Conservation (phyloP, 805 yeast species). For the Cyberlindnera maclurae region DNA sequence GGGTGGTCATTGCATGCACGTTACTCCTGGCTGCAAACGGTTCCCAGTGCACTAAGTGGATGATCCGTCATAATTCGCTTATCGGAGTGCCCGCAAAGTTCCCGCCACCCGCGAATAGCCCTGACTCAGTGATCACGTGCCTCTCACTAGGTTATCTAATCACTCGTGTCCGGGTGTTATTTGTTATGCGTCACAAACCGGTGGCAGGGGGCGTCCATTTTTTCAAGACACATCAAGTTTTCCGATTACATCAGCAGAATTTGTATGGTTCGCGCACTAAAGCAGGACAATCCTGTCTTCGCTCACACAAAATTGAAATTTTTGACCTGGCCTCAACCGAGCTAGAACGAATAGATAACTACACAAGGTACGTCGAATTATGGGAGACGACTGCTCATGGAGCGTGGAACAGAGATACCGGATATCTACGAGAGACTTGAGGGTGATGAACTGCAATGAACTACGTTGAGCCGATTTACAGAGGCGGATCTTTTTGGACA, state of each 20-base stretch:
- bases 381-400: too few species aligned
- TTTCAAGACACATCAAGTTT: neutral
- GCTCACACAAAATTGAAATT: constrained; percentile 22
- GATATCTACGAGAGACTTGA: too few species aligned
- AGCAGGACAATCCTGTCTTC: constrained; percentile 9
- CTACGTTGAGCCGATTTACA: too few species aligned
- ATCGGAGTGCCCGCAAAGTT: too few species aligned
- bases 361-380: constrained; percentile 22
- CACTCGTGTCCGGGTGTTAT: constrained; percentile 5
- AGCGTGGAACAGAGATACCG: too few species aligned
- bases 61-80: too few species aligned
- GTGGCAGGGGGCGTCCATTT: constrained; percentile 1
- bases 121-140: neutral
- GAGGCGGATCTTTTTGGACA: too few species aligned
- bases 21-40: too few species aligned
- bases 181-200: constrained; percentile 5
- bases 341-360: constrained; percentile 1
- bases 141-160: neutral
- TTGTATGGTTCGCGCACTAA: constrained; percentile 6
- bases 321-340: constrained; percentile 10
- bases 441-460: too few species aligned
- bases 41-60: neutral
- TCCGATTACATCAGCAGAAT: constrained; percentile 8
- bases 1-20: neutral
- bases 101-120: too few species aligned